These are phyloP conservation scores for Cadophora sp. DNA, from an alignment of 2,329 filamentous ascomycete species.

Conservation along the genomic window DNA sequence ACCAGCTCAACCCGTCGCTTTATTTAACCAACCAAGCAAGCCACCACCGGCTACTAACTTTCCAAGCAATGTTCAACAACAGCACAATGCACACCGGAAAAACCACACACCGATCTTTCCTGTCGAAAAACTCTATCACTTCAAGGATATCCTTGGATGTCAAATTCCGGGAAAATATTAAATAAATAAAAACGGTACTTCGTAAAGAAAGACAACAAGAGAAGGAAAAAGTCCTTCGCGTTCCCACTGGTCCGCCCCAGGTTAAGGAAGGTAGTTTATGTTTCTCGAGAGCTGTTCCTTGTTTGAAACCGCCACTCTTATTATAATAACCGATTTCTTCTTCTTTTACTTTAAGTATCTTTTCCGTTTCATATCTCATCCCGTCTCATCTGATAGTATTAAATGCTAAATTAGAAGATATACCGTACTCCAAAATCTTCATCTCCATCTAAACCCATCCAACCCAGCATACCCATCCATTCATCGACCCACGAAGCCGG, in stretches of 20 bases:
- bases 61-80: background rate
- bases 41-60: no score
- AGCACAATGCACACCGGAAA: background rate
- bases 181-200: no score
- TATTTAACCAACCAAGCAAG: no score
- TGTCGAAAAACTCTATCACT: background rate
- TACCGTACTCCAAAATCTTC: no score
- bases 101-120: background rate
- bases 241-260: background rate
- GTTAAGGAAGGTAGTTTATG: no score
- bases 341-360: background rate
- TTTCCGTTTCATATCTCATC: background rate
- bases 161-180: background rate
- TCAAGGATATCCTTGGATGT: background rate
- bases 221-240: background rate
- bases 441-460: no score
- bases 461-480: no score
- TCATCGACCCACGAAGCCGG: background rate
- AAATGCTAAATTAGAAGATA: no score
- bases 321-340: background rate
- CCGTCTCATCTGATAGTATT: no score
- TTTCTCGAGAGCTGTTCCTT: constrained; percentile 5
- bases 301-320: background rate
- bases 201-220: no score
- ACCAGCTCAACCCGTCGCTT: no score